phyloP scores from a whole-genome alignment of 768 basidiomycete genomes.

The Psilocybe sp. region DNA sequence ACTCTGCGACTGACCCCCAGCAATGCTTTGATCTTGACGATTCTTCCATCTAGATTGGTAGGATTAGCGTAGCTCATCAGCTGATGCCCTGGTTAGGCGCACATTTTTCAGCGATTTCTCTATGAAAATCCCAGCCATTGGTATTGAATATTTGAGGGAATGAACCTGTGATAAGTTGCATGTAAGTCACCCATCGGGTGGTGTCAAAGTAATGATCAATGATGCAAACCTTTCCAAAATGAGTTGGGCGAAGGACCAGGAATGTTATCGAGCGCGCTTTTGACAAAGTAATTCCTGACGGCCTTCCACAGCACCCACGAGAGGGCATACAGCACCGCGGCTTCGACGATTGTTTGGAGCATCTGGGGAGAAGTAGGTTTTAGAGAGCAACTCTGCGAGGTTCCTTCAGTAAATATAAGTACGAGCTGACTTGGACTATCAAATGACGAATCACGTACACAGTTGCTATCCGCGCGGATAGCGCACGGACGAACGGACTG shows the following conservation, averaged over 20 bases:
- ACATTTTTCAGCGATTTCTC: slow-evolving; percentile 30
- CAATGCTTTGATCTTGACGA: slow-evolving; percentile 28
- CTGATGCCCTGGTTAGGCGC: slow-evolving; percentile 2
- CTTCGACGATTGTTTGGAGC: too few species aligned
- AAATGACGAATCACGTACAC: too few species aligned
- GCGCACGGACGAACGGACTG: too few species aligned
- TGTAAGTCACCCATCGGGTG: neutral
- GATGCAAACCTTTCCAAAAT: slow-evolving; percentile 28
- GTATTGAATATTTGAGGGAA: slow-evolving; percentile 27
- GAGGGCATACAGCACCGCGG: too few species aligned
- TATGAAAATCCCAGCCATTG: slow-evolving; percentile 36
- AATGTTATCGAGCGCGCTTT: slow-evolving; percentile 22
- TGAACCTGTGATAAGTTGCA: slow-evolving; percentile 25
- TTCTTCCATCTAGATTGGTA: slow-evolving; percentile 24
- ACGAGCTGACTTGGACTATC: too few species aligned
- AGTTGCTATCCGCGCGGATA: too few species aligned
- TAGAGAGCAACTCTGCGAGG: too few species aligned
- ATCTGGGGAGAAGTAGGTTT: too few species aligned
- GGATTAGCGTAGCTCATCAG: neutral
- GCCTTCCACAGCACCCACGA: too few species aligned
- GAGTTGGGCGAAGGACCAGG: slow-evolving; percentile 35
- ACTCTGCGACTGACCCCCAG: slow-evolving; percentile 27
- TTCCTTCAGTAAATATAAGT: too few species aligned
- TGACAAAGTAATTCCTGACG: neutral
- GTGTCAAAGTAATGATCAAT: too few species aligned